Evolutionary conservation across 371 early-diverging fungal genomes (phyloP), one percentile per base, ranked within the genome.

Genomic region (Mortierella sp.): DNA sequence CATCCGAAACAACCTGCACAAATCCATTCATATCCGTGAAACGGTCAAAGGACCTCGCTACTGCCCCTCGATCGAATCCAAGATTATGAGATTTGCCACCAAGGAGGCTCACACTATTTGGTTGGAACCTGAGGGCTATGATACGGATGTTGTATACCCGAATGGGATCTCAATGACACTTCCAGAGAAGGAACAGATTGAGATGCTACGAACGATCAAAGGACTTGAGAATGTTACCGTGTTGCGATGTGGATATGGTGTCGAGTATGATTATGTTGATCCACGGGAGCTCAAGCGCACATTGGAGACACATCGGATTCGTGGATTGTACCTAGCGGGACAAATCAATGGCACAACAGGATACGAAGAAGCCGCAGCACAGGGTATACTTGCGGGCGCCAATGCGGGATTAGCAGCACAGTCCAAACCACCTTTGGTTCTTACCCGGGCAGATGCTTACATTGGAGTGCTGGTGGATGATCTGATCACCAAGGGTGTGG

Each of bases 281-380:
- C 94, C 95, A 18, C 88, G 93, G 30, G 94, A 94, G 69, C 79
- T 94, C 27, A 82, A 84, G 58, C 90, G 89, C 2, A 92, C 90
- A 3, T 71, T 94, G 31, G 93, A 93, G 82, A 93, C 93, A 0
- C 89, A 90, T 64, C 90, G 92, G 7, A 87, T 94, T 9, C 72
- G 71, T 16, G 95, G 95, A 6, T 72, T 94, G 31, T 94, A 86
- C 66, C 80, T 94, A 71, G 94, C 94, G 4, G 95, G 95, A 2
- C 95, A 94, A 78, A 94, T 94, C 59, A 94, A 94, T 63, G 95
- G 95, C 14, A 94, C 95, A 3, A 94, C 95, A 0, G 95, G 95
- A 0, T 94, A 94, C 65, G 95, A 94, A 56, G 94, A 94, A 68
- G 95, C 95, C 0, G 95, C 95, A 1, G 92, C 93, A 0, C 95